These are phyloP conservation scores for Urostyla sp. DNA, from an alignment of 73 alveolate genomes.

Conservation along the genomic window DNA sequence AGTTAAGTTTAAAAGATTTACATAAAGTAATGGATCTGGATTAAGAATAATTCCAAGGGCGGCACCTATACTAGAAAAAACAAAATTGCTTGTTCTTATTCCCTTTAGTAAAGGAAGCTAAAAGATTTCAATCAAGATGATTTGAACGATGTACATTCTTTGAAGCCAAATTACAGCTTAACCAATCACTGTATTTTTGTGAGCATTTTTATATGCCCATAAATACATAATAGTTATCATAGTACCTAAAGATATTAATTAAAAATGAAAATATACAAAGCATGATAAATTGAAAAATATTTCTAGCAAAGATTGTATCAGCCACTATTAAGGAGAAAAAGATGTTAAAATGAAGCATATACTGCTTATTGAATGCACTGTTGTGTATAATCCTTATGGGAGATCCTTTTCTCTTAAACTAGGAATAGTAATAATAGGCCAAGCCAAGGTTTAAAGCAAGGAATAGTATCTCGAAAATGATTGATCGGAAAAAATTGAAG, in stretches of 20 bases:
- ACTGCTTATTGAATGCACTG: too few species aligned
- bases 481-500: too few species aligned
- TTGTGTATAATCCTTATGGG: too few species aligned
- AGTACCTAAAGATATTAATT: slow-evolving; percentile 24
- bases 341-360: not conserved
- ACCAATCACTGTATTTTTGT: not conserved
- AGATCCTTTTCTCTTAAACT: too few species aligned
- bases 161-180: not conserved
- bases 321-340: not conserved
- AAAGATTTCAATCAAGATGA: not conserved
- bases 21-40: not conserved
- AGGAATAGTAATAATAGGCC: too few species aligned
- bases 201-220: not conserved
- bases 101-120: not conserved
- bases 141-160: not conserved
- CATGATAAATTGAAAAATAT: slow-evolving; percentile 9
- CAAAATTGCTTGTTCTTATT: not conserved
- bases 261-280: slow-evolving; percentile 12
- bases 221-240: not conserved
- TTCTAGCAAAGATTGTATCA: slow-evolving; percentile 28
- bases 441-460: too few species aligned
- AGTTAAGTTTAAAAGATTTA: not conserved
- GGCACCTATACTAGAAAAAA: not conserved
- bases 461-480: too few species aligned
- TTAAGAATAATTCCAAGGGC: slow-evolving; percentile 23